phyloP scores from a whole-genome alignment of 1,284 basidiomycete genomes.

The Trichosporon sp. region DNA sequence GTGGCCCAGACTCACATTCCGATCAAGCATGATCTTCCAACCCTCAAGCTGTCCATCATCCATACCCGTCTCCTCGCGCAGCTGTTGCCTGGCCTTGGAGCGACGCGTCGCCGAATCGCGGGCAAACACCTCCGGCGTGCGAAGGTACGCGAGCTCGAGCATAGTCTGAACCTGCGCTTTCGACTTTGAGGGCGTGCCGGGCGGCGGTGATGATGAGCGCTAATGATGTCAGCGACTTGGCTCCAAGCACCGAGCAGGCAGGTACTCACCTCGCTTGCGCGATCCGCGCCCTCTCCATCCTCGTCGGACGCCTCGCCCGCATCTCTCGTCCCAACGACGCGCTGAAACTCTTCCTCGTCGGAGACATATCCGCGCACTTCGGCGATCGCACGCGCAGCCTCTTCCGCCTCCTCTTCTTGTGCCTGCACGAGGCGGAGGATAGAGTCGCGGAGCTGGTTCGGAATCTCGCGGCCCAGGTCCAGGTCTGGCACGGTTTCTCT shows the following conservation, averaged over 20 bases:
- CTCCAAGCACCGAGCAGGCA: no score
- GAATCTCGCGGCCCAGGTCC: slow-evolving; percentile 56
- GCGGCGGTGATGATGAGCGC: neutral
- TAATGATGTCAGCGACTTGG: slow-evolving; percentile 7
- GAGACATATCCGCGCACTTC: slow-evolving; percentile 27
- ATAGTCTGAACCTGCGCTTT: slow-evolving; percentile 53
- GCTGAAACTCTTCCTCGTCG: slow-evolving; percentile 47
- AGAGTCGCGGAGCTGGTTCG: slow-evolving; percentile 69
- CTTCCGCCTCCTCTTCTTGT: slow-evolving; percentile 62
- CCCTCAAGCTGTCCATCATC: slow-evolving; percentile 77
- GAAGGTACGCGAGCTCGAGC: slow-evolving; percentile 68
- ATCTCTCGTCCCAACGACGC: slow-evolving; percentile 23
- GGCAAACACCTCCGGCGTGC: slow-evolving; percentile 65
- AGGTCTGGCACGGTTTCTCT: neutral
- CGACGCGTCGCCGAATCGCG: slow-evolving; percentile 66
- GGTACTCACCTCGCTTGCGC: slow-evolving; percentile 5
- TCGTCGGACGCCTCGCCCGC: slow-evolving; percentile 21
- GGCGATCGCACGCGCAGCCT: slow-evolving; percentile 51
- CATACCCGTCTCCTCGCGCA: slow-evolving; percentile 61
- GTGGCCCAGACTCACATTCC: slow-evolving; percentile 71
- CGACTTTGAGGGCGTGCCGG: neutral
- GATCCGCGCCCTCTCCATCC: slow-evolving; percentile 4
- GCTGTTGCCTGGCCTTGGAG: slow-evolving; percentile 58
- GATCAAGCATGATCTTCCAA: slow-evolving; percentile 78
- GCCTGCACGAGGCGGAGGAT: slow-evolving; percentile 69